A percentile compares a stretch with the other conserved stretches of the same genome.
Evolutionary conservation across 768 basidiomycete genomes (phyloP).

Genomic region (Mycena maculata): DNA sequence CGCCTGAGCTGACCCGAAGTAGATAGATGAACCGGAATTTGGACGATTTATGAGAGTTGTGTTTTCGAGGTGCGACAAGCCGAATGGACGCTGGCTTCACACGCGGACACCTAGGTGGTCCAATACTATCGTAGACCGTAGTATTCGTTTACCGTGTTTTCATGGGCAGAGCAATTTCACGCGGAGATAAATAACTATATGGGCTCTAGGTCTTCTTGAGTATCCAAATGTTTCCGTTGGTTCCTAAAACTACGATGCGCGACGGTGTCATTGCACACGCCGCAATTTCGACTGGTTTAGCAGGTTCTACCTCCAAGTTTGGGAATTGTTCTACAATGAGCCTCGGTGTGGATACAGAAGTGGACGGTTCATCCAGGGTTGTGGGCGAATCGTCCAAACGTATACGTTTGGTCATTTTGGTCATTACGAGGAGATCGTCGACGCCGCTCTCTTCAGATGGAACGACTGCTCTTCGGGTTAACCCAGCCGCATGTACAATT

Average conservation of each 20-base stretch:
- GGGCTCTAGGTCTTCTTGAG: not conserved
- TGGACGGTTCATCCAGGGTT: too few species aligned
- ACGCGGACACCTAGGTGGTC: slow-evolving; percentile 20
- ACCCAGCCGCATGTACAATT: not conserved
- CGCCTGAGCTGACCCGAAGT: too few species aligned
- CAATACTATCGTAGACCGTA: slow-evolving; percentile 36
- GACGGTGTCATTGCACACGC: slow-evolving; percentile 9
- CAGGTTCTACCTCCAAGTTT: not conserved
- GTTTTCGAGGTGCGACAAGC: slow-evolving; percentile 15
- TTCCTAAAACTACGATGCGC: not conserved
- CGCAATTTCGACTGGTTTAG: not conserved
- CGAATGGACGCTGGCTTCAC: slow-evolving; percentile 19
- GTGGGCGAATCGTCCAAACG: slow-evolving; percentile 12
- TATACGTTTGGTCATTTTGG: slow-evolving; percentile 25
- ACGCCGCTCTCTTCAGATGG: not conserved
- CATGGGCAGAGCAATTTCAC: slow-evolving; percentile 28
- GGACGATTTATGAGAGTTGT: slow-evolving; percentile 27
- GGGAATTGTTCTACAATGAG: not conserved
- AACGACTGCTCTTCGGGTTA: not conserved
- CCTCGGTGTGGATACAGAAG: not conserved
- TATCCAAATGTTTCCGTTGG: slow-evolving; percentile 15
- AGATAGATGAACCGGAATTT: not conserved
- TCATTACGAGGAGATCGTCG: slow-evolving; percentile 11
- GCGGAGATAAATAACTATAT: too few species aligned
- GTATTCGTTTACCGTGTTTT: slow-evolving; percentile 29